Base-by-base conservation (phyloP, 2,329 filamentous ascomycete species). In the Ascochyta koolunga region DNA sequence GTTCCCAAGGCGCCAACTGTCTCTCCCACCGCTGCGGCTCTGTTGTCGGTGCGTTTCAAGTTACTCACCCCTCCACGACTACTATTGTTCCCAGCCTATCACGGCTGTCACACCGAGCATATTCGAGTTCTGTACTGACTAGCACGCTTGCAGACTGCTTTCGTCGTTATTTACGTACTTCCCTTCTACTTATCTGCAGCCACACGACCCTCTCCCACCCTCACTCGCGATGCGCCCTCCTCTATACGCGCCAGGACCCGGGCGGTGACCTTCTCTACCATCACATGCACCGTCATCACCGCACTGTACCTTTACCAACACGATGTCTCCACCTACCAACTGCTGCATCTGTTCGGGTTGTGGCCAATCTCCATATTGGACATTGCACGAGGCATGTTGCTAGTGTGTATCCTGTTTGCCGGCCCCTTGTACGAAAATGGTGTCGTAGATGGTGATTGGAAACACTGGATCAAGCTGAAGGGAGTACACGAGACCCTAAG, bases 161-260 rank as follows among this genome's bases (percentile, higher is more conserved):
- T 96, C 77, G 96, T 91, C n/a, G 75, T 92, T 64, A 78, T 91
- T 78, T 99, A 98, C 78, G 90, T 99, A 66, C 79, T 90, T 3
- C 93, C 95, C 21, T 91, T 98, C 76, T 97, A 99, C 79, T 81
- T 93, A 59, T 95, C 89, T 18, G 76, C 86, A 4, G 83, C 86
- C 18, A 96, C 93, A 5, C 86, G 93, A 46, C 92, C 93, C 6
- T 95, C 91, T 7, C 83, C 86, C 22, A 85, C 83, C 49, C 83
- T 96, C 24, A 90, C 90, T 56, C 87, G 95, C 70, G 93, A 98
- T 83, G 89, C 91, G 24, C 91, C 93, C 9, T 88, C 89, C 10
- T 91, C 96, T 44, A 98, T 99, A 77, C 88, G 88, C 64, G 90
- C 91, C 52, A 88, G 95, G 64, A 89, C 96, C 66, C 84, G 88